These are phyloP conservation scores for Halophytophthora batemanensis DNA, from an alignment of 352 stramenopile genomes.

Conservation along the genomic window DNA sequence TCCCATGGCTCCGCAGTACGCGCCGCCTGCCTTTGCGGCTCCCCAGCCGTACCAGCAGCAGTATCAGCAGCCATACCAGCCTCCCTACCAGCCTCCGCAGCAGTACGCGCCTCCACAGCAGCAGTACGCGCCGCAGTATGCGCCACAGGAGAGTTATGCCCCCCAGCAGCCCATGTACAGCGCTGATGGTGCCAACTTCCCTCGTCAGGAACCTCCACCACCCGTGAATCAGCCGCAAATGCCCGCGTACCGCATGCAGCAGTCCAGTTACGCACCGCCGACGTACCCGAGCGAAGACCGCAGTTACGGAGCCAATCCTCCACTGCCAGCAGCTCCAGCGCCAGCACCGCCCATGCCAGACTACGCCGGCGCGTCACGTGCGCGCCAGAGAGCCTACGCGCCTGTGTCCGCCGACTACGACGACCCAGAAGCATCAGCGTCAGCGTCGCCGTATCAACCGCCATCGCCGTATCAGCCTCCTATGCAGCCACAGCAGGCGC, in stretches of 20 bases:
- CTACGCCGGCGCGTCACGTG: slow-evolving; percentile 33
- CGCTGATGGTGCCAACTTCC: no score
- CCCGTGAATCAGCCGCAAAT: not conserved
- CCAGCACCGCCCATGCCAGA: slow-evolving; percentile 11
- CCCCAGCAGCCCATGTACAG: slow-evolving; percentile 4
- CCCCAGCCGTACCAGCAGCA: slow-evolving; percentile 6
- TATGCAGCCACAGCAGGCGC: slow-evolving; percentile 8
- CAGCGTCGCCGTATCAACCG: slow-evolving; percentile 1
- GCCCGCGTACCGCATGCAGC: not conserved
- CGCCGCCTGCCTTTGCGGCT: not conserved
- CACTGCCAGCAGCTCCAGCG: slow-evolving; percentile 8
- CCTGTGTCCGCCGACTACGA: slow-evolving; percentile 21
- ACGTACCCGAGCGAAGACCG: slow-evolving; percentile 8
- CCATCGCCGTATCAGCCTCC: slow-evolving; percentile 5
- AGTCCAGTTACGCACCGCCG: slow-evolving; percentile 14
- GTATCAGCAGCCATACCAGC: slow-evolving; percentile 7
- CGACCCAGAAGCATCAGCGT: not conserved
- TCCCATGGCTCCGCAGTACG: slow-evolving; percentile 9
- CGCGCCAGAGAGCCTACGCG: slow-evolving; percentile 37
- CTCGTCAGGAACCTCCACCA: no score
- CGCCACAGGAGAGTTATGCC: slow-evolving; percentile 8
- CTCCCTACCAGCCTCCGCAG: slow-evolving; percentile 1
- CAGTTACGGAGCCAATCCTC: slow-evolving; percentile 15
- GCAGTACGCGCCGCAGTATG: slow-evolving; percentile 14
- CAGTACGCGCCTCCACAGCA: slow-evolving; percentile 5